Evolutionary conservation across 192 early-diverging fungal species (phyloP), one percentile per base, ranked within the genome.

Genomic region (Rhizophlyctis rosea): DNA sequence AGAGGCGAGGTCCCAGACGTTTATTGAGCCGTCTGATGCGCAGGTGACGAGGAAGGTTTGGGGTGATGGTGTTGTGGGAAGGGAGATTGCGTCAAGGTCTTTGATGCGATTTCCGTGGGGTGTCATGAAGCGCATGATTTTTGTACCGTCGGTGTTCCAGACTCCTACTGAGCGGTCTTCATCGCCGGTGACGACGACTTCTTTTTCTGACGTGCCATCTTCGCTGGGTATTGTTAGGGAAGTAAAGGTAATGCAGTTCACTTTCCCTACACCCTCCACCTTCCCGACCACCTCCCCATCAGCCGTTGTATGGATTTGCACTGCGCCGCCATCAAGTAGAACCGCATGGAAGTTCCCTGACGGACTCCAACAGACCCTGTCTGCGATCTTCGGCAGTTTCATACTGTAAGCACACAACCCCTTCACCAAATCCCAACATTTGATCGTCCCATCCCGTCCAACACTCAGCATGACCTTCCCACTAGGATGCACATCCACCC

Each of bases 381-480:
- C 68, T n/a, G 72, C 69, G 7, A 52, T 27, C 25, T 57, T 57
- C 0, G 65, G 57, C 29, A 78, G 21, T 49, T 64, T 70, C 55
- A 67, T 59, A 24, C 76, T 68, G 65, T 77, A 72, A 4, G 74
- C 67, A 54, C 74, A 76, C 0, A 61, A 32, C n/a, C 56, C 78
- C 52, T 68, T 69, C 2, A 69, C 64, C 34, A 81, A 50, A 61
- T 83, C 76, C 81, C 81, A 83, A 50, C 68, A 70, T 36, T 74
- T 70, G 32, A 83, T 30, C 35, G 69, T 74, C 23, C 64, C 54
- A 54, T 83, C 81, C 50, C 64, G 68, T 1, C 69, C 69, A 21
- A 98, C 93, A 14, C 87, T 89, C 59, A 98, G 71, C 7, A 95
- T 89, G 53, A 99, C 82, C 63, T 93, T 96, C 18, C 98, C 98